These are phyloP conservation scores for Zoysia matrella DNA, from an alignment of 202 grass and related monocot species.

Conservation along the genomic window DNA sequence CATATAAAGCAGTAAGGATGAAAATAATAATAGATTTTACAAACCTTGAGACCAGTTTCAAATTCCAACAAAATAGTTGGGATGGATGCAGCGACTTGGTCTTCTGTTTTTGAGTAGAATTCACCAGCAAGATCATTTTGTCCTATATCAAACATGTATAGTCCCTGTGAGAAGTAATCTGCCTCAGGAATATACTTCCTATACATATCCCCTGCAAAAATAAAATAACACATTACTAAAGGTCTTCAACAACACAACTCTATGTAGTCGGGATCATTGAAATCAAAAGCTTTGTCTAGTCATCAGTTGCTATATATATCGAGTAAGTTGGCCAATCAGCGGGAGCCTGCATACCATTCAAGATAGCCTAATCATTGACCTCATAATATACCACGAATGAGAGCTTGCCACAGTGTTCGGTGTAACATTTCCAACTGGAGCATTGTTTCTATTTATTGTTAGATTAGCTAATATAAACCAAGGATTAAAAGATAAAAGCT, in stretches of 20 bases:
- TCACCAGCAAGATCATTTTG: conserved; percentile 96
- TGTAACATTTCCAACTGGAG: conserved; percentile 15
- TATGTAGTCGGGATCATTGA: neutral
- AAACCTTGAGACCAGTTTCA: conserved; percentile 92
- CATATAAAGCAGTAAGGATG: conserved; percentile 3
- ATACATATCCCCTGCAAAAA: conserved; percentile 64
- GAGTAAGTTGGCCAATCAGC: neutral
- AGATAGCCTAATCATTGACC: conserved; percentile 30
- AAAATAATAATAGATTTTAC: conserved; percentile 21
- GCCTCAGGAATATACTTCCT: conserved; percentile 73
- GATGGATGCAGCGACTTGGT: conserved; percentile 87
- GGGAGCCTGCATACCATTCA: neutral
- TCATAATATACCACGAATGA: conserved; percentile 1
- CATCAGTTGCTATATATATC: conserved; percentile 7
- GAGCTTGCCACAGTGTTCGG: neutral
- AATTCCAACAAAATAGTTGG: conserved; percentile 90
- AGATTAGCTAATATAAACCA: neutral
- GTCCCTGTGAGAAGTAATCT: conserved; percentile 76
- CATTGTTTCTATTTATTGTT: neutral
- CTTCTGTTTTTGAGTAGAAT: conserved; percentile 92
- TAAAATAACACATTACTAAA: conserved; percentile 19
- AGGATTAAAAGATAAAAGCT: conserved; percentile 9
- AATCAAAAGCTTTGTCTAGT: conserved; percentile 22
- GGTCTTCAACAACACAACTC: conserved; percentile 4
- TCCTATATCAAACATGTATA: conserved; percentile 99